Percentiles rank a stretch among this genome's conserved stretches.
phyloP scores from a whole-genome alignment of 2,329 filamentous ascomycete genomes.

The Stagonosporopsis cucurbitacearum region DNA sequence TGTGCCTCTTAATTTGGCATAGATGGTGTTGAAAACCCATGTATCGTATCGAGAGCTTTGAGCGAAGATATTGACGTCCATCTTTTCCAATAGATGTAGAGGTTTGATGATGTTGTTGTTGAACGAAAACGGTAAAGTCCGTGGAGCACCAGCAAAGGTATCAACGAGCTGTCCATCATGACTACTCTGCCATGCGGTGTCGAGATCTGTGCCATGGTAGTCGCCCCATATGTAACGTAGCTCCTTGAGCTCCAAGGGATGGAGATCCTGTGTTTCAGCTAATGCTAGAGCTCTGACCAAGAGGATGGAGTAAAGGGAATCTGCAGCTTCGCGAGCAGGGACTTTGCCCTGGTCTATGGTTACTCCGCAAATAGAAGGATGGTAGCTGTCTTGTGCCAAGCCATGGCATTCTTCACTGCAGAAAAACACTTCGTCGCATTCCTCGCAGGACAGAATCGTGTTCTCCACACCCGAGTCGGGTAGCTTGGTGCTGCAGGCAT shows the following conservation, averaged over 20 bases:
- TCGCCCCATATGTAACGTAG: constrained; percentile 72
- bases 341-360: constrained; percentile 63
- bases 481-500: constrained; percentile 81
- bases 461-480: constrained; percentile 51
- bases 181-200: constrained; percentile 27
- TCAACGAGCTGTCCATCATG: constrained; percentile 20
- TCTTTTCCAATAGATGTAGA: constrained; percentile 80
- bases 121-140: constrained; percentile 80
- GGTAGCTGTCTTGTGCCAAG: constrained; percentile 62
- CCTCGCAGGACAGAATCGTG: constrained; percentile 56
- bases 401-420: constrained; percentile 64
- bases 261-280: constrained; percentile 63
- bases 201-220: constrained; percentile 52
- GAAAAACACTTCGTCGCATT: constrained; percentile 66
- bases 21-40: constrained; percentile 90
- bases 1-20: constrained; percentile 87
- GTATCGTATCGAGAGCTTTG: constrained; percentile 65
- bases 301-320: constrained; percentile 66
- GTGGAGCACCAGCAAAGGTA: constrained; percentile 42
- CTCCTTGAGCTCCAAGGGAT: constrained; percentile 66
- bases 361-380: constrained; percentile 63
- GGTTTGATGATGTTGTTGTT: constrained; percentile 75
- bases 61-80: constrained; percentile 79
- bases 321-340: constrained; percentile 63
- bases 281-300: constrained; percentile 66